Percentiles rank a stretch among this genome's conserved stretches.
Evolutionary conservation across 2,329 filamentous ascomycete species (phyloP).

Genomic region (Ascochyta fabae): DNA sequence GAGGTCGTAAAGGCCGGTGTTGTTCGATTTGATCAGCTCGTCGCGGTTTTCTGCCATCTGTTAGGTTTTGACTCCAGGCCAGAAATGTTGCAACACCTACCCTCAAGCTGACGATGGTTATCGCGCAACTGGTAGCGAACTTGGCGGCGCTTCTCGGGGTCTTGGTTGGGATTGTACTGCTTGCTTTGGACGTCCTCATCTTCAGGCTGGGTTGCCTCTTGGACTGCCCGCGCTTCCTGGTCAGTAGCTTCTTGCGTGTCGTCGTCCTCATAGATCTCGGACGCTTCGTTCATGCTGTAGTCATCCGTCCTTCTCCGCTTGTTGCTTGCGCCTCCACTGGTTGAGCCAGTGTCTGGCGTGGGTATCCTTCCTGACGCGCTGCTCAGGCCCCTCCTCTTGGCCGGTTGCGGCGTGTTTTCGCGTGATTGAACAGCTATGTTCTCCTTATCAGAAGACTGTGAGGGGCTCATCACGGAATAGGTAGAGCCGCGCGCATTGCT

Average conservation of each 20-base stretch:
- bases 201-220: slow-evolving; percentile 14
- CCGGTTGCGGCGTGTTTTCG: slow-evolving; percentile 33
- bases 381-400: slow-evolving; percentile 55
- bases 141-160: slow-evolving; percentile 72
- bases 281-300: slow-evolving; percentile 26
- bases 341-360: slow-evolving; percentile 48
- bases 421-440: slow-evolving; percentile 46
- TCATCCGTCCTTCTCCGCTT: slow-evolving; percentile 57
- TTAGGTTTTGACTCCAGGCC: neutral
- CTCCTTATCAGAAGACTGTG: slow-evolving; percentile 53
- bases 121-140: slow-evolving; percentile 74
- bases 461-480: slow-evolving; percentile 44
- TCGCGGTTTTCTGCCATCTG: slow-evolving; percentile 67
- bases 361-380: slow-evolving; percentile 40
- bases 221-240: slow-evolving; percentile 3
- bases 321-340: slow-evolving; percentile 32
- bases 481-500: slow-evolving; percentile 31
- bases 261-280: slow-evolving; percentile 29
- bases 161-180: slow-evolving; percentile 83
- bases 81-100: slow-evolving; percentile 44
- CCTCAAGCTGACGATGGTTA: slow-evolving; percentile 67
- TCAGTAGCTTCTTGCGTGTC: slow-evolving; percentile 21
- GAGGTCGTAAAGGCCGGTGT: slow-evolving; percentile 68
- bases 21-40: slow-evolving; percentile 72
- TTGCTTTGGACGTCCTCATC: slow-evolving; percentile 39